Percentiles rank a stretch among this genome's conserved stretches.
Conservation (phyloP, 1,284 basidiomycete genomes). For the Naganishia sp. region DNA sequence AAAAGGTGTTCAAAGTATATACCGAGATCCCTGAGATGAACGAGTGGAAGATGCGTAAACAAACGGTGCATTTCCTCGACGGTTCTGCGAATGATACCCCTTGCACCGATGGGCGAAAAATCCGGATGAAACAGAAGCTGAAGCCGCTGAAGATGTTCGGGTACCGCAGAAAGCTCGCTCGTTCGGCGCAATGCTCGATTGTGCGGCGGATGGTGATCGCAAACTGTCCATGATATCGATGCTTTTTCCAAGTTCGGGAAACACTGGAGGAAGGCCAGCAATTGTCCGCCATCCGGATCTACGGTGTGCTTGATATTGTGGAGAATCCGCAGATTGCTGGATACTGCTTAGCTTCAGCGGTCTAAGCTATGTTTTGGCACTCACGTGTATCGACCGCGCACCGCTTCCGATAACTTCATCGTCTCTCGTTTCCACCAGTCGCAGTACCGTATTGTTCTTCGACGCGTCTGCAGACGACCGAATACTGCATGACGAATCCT, state of each 20-base stretch:
- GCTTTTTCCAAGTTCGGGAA: not conserved
- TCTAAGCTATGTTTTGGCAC: not conserved
- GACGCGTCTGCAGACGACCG: not conserved
- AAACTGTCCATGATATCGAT: not conserved
- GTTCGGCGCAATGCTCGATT: too few species aligned
- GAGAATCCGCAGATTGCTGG: not conserved
- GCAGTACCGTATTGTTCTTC: not conserved
- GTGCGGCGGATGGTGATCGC: not conserved
- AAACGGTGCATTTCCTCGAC: not conserved
- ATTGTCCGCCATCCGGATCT: not conserved
- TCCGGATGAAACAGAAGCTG: too few species aligned
- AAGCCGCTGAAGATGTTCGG: too few species aligned
- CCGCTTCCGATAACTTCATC: not conserved
- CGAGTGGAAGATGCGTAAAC: not conserved
- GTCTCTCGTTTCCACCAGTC: not conserved
- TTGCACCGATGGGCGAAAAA: not conserved
- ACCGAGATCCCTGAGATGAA: not conserved
- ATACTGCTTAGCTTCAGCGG: not conserved
- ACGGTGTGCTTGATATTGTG: not conserved
- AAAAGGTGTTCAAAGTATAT: not conserved
- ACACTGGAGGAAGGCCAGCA: not conserved
- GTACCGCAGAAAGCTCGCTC: too few species aligned
- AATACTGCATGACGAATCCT: not conserved
- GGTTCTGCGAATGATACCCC: not conserved
- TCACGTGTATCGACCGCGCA: not conserved